Evolutionary conservation across 2,329 filamentous ascomycete species (phyloP), one percentile per base, ranked within the genome.

Genomic region (Trichoderma atrobrunneum): DNA sequence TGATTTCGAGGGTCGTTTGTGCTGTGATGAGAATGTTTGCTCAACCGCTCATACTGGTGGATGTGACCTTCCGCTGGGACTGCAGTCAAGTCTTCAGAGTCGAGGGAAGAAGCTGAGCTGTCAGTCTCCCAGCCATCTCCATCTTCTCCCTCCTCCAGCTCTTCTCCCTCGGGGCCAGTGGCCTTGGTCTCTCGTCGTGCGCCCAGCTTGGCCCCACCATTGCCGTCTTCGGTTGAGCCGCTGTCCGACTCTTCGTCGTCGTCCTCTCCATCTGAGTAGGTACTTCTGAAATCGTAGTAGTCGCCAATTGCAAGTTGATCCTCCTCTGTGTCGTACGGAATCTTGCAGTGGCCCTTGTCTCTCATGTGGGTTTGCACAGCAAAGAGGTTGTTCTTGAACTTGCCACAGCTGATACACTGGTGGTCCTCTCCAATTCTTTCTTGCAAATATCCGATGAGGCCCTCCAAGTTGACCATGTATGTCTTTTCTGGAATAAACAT

Each of bases 351-450:
- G 1, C 94, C 92, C 80, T 94, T 95, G 80, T 99, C 96, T 59
- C 94, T 91, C 96, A 99, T 99, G 81, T 99, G 96, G 0, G 95
- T 98, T 79, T 98, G 95, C 30, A 95, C 90, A 21, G 93, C 95
- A 72, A 91, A 90, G 0, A 92, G 87, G 14, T 91, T 95, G 74
- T 91, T 89, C 79, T 96, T 93, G 57, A 91, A 82, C 81, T 96
- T 97, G 79, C 93, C 91, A 80, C 96, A 99, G 79, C 91, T 94
- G 61, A 99, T 82, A 80, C 96, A 99, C 81, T 97, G 91, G 79
- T 94, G 90, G 74, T 91, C 89, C 72, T 94, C 89, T 73, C 91
- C 88, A 54, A 99, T 91, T 76, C 94, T 97, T 74, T 91, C 87
- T 78, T 94, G 91, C 16, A 99, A 86, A 74, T 94, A 91, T 69